These are phyloP conservation scores for Umbilicus rupestris DNA, from an alignment of 164 flowering plant genomes.

Conservation along the genomic window DNA sequence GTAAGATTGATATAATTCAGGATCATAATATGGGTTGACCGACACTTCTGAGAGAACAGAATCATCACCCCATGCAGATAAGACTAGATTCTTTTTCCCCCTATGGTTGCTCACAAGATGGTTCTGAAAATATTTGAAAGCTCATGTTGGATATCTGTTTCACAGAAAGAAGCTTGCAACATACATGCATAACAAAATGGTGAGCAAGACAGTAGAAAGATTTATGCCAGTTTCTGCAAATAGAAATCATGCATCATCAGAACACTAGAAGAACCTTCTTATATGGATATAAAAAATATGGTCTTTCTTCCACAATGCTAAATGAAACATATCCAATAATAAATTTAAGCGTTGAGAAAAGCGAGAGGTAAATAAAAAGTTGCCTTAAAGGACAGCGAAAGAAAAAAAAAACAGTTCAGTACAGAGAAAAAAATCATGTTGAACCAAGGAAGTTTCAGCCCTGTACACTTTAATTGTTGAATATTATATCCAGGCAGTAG, in stretches of 20 bases:
- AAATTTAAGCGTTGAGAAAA: not conserved
- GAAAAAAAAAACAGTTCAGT: not conserved
- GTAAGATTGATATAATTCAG: constrained; percentile 44
- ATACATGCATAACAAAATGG: not conserved
- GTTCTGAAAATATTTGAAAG: constrained; percentile 23
- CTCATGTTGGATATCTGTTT: not conserved
- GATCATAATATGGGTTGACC: constrained; percentile 53
- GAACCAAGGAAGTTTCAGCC: not conserved
- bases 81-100: constrained; percentile 74
- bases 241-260: not conserved
- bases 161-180: constrained; percentile 7
- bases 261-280: not conserved
- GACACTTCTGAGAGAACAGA: constrained; percentile 46
- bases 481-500: not conserved
- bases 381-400: not conserved
- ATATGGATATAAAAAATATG: not conserved
- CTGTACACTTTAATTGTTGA: not conserved
- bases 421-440: not conserved
- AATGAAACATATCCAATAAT: not conserved
- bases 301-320: not conserved
- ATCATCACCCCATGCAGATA: constrained; percentile 88
- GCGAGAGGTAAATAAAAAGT: not conserved
- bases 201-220: not conserved
- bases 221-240: not conserved
- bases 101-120: constrained; percentile 50